These are phyloP conservation scores for Euphorbia peplus DNA, from an alignment of 345 rosid species.

Conservation along the genomic window DNA sequence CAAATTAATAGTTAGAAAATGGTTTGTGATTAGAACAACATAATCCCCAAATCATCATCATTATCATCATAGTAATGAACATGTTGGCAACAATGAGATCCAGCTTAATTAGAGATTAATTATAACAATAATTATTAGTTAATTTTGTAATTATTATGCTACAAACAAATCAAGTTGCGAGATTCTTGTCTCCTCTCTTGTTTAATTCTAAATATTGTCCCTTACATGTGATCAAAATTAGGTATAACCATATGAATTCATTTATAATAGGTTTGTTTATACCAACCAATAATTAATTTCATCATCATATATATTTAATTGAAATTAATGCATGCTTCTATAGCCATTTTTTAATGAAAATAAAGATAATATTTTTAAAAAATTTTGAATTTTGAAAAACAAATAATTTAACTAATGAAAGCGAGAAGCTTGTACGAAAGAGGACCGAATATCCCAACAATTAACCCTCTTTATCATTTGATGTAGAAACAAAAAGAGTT, in stretches of 20 bases:
- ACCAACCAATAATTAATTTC: neutral
- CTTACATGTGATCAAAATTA: slow-evolving; percentile 27
- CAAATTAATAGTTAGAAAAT: neutral
- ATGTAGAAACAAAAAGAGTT: no score
- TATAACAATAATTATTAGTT: no score
- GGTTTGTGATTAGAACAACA: neutral
- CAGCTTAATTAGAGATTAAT: neutral
- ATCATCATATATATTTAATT: no score
- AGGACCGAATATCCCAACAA: no score
- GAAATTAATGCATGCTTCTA: neutral
- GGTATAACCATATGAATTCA: neutral
- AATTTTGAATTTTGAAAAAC: no score
- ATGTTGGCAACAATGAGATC: neutral
- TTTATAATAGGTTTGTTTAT: slow-evolving; percentile 1
- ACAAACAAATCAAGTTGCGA: slow-evolving; percentile 15
- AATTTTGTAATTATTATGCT: no score
- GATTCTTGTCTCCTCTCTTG: slow-evolving; percentile 30
- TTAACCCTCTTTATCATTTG: no score
- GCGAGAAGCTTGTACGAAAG: no score
- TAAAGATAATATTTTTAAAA: no score
- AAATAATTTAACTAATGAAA: no score
- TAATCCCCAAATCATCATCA: neutral
- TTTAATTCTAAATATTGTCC: neutral
- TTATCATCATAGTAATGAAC: neutral
- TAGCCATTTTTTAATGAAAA: neutral